Base-by-base conservation (phyloP, 1,139 yeast genomes). In the Taphrina flavorubra region DNA sequence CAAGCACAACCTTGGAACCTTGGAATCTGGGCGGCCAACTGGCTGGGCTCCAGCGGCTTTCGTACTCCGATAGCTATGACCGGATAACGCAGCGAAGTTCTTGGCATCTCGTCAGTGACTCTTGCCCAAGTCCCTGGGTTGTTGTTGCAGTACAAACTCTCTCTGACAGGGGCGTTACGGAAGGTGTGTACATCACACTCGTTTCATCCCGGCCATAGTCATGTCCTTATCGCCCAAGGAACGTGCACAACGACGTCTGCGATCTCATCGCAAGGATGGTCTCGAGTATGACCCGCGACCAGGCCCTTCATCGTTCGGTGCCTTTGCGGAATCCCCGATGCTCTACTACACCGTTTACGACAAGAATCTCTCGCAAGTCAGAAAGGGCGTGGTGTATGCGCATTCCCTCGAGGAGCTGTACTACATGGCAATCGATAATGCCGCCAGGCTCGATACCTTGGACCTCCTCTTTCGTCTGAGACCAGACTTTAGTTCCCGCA, bases 401-500 rank as follows among this genome's bases (percentile, higher is more conserved):
- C 66, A 62, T 36, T 44, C 60, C 13, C 59, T 62, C 51, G 66
- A 62, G 31, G 66, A 62, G 42, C 66, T 62, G 34, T 53, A 51
- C 18, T 62, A 51, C 44, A 53, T 51, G 58, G 59, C 59, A n/a
- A 62, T 62, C 18, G 66, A 62, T 53, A 62, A 62, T 20, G 59
- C 59, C 6, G 53, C 40, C 34, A 53, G 66, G n/a, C 58, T 62
- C 34, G 60, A 51, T 13, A 51, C 66, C 8, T n/a, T 62, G 34
- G 66, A 62, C 31, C 34, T 44, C 8, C 51, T 62, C 18, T 62
- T 51, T 53, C 40, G 40, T 25, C 31, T 62, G 37, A 25, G 51
- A 6, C 60, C 66, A 2, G 46, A 62, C 18, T 62, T 62, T 13
- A 44, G 57, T 10, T 18, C 66, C 36, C 20, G 60, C 34, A 62